Base-by-base conservation (phyloP, 306 rosid species). In the Cicer chorassanicum region DNA sequence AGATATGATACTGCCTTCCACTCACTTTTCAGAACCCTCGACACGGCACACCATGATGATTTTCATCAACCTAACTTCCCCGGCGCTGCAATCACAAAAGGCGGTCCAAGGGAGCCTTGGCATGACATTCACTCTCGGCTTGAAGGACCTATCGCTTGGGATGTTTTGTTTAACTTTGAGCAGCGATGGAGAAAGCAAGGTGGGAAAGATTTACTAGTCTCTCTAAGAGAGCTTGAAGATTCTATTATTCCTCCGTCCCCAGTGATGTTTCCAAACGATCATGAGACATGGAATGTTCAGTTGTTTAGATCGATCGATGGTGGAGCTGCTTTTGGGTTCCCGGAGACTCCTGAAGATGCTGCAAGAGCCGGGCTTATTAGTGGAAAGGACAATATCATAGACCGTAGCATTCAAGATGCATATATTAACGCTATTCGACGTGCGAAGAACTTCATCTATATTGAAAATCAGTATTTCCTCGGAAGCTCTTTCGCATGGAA, bases 31-130 rank as follows among this genome's bases (percentile, higher is more conserved):
- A 76, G 91, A 82, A 89, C 94, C 70, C 68, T 89, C 21, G 88
- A 89, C 84, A 83, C 91, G 9, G 89, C 89, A 42, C 94, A 89
- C 75, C 89, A 85, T 42, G 81, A 87, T 68, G 94, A 89, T 81
- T 89, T 89, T 68, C 93, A 89, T 73, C 93, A 89, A 55, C 93
- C 93, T 56, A 87, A 89, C 80, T 87, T 89, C 66, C 72, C 85
- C 1, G 93, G 91, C 18, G 82, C 88, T 70, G 79, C 79, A 24
- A 89, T 89, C 70, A 68, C 87, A 38, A 89, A 89, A 78, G 93
- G 93, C 36, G 93, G 93, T 44, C 93, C 93, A 2, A 82, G 93
- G 83, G 91, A 89, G 73, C 93, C 93, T 24, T 89, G 93, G 93
- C 93, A 89, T 12, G 93, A 89, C 68, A 85, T 89, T 76, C 93